Evolutionary conservation across 495 filamentous ascomycete genomes (phyloP).

Genomic region (Aspergillus mulundensis): DNA sequence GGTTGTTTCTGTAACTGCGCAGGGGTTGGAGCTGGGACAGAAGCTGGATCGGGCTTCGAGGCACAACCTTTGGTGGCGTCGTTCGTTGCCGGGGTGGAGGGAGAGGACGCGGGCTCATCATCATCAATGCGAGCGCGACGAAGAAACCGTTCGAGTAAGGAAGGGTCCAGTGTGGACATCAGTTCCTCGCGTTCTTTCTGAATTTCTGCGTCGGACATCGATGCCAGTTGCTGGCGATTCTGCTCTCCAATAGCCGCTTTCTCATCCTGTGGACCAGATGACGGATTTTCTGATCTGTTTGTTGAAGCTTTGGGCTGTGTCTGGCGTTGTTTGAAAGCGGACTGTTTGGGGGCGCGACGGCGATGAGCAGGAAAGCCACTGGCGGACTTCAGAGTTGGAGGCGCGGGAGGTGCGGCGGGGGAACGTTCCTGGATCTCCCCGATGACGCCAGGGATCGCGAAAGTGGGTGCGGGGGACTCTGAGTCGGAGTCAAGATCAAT

Average conservation of each 20-base stretch:
- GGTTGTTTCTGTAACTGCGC: conserved; percentile 3
- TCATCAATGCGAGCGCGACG: conserved; percentile 77
- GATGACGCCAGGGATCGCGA: conserved; percentile 50
- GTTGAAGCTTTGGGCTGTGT: conserved; percentile 20
- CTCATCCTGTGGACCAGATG: conserved; percentile 38
- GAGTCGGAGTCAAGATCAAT: conserved; percentile 48
- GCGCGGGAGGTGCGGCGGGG: conserved; percentile 43
- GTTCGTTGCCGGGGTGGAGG: background rate
- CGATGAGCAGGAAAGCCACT: conserved; percentile 87
- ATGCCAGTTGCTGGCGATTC: conserved; percentile 67
- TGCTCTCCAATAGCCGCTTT: conserved; percentile 71
- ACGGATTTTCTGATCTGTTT: background rate
- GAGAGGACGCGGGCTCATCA: conserved; percentile 15
- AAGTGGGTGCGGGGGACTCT: conserved; percentile 16
- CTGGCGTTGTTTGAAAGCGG: conserved; percentile 73
- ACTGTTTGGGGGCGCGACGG: conserved; percentile 59
- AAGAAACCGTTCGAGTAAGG: conserved; percentile 70
- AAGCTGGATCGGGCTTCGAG: background rate
- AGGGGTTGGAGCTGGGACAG: conserved; percentile 16
- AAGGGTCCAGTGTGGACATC: conserved; percentile 61
- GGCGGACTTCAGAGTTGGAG: conserved; percentile 58
- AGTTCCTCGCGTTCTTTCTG: conserved; percentile 71
- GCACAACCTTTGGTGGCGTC: background rate
- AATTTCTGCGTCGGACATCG: conserved; percentile 81
- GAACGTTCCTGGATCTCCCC: conserved; percentile 74